Evolutionary conservation across 2,329 filamentous ascomycete genomes (phyloP).

Genomic region (Mycocentrospora acerina): DNA sequence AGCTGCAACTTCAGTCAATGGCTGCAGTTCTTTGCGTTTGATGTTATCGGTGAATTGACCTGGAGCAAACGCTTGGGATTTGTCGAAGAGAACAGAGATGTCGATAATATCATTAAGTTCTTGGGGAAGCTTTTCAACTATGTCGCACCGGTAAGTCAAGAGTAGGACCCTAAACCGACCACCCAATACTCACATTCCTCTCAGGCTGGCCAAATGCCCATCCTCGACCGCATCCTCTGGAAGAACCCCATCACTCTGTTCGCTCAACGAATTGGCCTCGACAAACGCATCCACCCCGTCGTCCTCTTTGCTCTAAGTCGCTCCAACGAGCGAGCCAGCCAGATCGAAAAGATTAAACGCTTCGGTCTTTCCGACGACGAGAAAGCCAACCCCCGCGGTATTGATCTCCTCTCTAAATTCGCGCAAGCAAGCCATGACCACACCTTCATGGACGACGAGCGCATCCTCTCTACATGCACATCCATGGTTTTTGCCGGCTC

Average conservation of each 20-base stretch:
- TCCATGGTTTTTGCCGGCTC: slow-evolving; percentile 72
- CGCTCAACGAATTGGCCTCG: slow-evolving; percentile 65
- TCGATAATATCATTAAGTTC: slow-evolving; percentile 72
- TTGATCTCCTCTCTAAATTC: slow-evolving; percentile 71
- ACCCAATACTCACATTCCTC: slow-evolving; percentile 4
- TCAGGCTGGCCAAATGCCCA: slow-evolving; percentile 72
- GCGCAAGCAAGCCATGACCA: slow-evolving; percentile 66
- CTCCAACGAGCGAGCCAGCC: slow-evolving; percentile 64
- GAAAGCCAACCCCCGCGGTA: slow-evolving; percentile 39
- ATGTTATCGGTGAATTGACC: slow-evolving; percentile 76
- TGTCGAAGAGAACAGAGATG: slow-evolving; percentile 71
- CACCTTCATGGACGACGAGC: slow-evolving; percentile 69
- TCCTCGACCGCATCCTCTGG: slow-evolving; percentile 67
- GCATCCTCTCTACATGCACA: slow-evolving; percentile 71
- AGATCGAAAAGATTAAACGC: slow-evolving; percentile 52
- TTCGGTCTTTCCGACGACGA: slow-evolving; percentile 42
- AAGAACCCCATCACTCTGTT: slow-evolving; percentile 75
- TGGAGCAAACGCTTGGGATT: slow-evolving; percentile 77
- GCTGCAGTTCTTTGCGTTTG: slow-evolving; percentile 81
- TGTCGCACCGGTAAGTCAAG: slow-evolving; percentile 62
- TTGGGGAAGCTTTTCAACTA: slow-evolving; percentile 67
- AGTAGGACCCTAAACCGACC: too few relatives aligned
- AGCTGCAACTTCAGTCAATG: slow-evolving; percentile 68
- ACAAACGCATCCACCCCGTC: slow-evolving; percentile 70
- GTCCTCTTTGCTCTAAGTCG: slow-evolving; percentile 70